Conservation (phyloP, 345 rosid species). For the Hirschfeldia incana region DNA sequence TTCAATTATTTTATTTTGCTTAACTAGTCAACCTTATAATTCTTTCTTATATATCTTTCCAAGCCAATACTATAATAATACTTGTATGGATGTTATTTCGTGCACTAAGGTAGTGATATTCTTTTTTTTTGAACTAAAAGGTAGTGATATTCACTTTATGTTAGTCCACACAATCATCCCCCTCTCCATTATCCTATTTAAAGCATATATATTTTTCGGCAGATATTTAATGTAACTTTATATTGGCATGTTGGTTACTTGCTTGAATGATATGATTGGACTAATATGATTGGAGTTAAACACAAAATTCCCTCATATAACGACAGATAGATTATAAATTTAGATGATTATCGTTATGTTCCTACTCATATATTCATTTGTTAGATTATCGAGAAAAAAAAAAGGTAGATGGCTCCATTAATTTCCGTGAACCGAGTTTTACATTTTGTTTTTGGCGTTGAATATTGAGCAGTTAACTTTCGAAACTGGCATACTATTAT, state of each 20-base stretch:
- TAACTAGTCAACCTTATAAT: constrained; percentile 18
- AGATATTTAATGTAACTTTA: not conserved
- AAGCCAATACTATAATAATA: constrained; percentile 20
- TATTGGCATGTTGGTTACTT: not conserved
- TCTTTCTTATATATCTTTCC: not conserved
- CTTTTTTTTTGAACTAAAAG: not conserved
- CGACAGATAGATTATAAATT: not conserved
- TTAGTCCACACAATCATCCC: constrained; percentile 1
- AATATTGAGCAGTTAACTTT: not conserved
- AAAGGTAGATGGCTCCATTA: too few relatives aligned
- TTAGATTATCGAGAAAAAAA: too few relatives aligned
- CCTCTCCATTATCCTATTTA: constrained; percentile 2
- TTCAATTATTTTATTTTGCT: constrained; percentile 7
- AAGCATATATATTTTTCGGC: not conserved
- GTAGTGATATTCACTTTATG: not conserved
- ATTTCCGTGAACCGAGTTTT: too few relatives aligned
- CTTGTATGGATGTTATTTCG: constrained; percentile 8
- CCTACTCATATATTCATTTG: too few relatives aligned
- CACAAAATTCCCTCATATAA: not conserved
- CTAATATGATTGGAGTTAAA: too few relatives aligned
- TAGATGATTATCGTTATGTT: not conserved
- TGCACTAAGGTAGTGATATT: constrained; percentile 5
- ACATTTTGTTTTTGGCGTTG: not conserved
- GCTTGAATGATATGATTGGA: not conserved
- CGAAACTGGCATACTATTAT: not conserved